Evolutionary conservation across 2,329 filamentous ascomycete genomes (phyloP), one percentile per base, ranked within the genome.

Genomic region (Didymella arachidicola): DNA sequence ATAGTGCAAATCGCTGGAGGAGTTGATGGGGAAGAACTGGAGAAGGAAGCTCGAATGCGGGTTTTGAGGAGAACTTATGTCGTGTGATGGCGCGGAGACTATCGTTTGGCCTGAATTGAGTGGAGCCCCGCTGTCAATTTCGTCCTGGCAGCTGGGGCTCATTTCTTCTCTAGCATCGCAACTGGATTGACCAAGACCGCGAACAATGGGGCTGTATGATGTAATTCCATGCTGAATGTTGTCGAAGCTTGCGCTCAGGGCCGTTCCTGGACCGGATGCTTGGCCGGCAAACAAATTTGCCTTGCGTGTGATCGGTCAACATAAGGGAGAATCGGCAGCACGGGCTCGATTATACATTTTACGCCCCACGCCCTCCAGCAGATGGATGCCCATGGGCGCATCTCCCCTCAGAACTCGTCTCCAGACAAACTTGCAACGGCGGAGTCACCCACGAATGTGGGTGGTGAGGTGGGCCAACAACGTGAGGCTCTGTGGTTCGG

Each of bases 31-130:
- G 52, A 50, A 43, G 27, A 60, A 57, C 54, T 58, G 57, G 51
- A 58, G 57, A 59, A 57, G 44, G 36, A 53, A 46, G 19, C 57
- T 60, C 43, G 56, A 64, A 46, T 66, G 64, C 60, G 61, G 62
- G 59, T 64, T 64, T 38, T 58, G 61, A 65, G 63, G 61, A 63
- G 63, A 62, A 60, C 62, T 66, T 70, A 69, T 55, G 66, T 67
- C 67, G 53, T 39, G 55, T 39, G 53, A 53, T 39, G 29, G 60
- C 53, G 65, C 48, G 62, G 67, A 64, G 61, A 62, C 49, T 50
- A 56, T 61, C 45, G 54, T 55, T 53, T 57, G 60, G 61, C 51
- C 48, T 58, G 62, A 46, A 46, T 48, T 54, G 54, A 62, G 66
- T 70, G 66, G 65, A 70, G 62, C 65, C 62, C 63, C 61, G 58